Percentiles rank a stretch among this genome's conserved stretches.
Conservation (phyloP, 116 monocot species). For the Trichopus zeylanicus region DNA sequence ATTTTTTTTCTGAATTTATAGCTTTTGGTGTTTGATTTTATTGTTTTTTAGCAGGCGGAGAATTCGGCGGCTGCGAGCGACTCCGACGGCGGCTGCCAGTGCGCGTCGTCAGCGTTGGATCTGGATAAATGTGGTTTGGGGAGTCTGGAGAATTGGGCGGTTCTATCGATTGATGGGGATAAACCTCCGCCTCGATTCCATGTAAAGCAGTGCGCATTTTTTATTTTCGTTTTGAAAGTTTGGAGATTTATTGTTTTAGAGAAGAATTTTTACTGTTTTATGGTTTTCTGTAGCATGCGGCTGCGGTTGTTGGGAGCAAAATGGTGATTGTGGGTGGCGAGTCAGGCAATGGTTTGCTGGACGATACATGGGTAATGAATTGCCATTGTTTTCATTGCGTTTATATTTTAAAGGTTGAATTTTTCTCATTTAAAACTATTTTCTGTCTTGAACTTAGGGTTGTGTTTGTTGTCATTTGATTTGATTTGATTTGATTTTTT, state of each 20-base stretch:
- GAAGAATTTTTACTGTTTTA: background rate
- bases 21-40: no score
- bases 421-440: no score
- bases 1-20: background rate
- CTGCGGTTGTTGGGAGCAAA: conserved; percentile 84
- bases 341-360: conserved; percentile 58
- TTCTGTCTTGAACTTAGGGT: no score
- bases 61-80: conserved; percentile 34
- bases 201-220: conserved; percentile 24
- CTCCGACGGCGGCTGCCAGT: conserved; percentile 34
- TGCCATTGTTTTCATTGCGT: no score
- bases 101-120: conserved; percentile 33
- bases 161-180: conserved; percentile 62
- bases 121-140: conserved; percentile 31
- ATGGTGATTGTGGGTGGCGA: conserved; percentile 98
- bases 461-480: no score
- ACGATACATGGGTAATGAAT: conserved; percentile 75
- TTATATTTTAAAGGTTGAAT: no score
- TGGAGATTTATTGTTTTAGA: no score
- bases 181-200: conserved; percentile 62
- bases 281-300: conserved; percentile 66
- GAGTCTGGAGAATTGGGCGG: conserved; percentile 65
- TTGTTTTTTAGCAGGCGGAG: conserved; percentile 58
- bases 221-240: background rate
- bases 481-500: no score